phyloP scores from a whole-genome alignment of 805 yeast genomes.

The Candida coquimbonensis region DNA sequence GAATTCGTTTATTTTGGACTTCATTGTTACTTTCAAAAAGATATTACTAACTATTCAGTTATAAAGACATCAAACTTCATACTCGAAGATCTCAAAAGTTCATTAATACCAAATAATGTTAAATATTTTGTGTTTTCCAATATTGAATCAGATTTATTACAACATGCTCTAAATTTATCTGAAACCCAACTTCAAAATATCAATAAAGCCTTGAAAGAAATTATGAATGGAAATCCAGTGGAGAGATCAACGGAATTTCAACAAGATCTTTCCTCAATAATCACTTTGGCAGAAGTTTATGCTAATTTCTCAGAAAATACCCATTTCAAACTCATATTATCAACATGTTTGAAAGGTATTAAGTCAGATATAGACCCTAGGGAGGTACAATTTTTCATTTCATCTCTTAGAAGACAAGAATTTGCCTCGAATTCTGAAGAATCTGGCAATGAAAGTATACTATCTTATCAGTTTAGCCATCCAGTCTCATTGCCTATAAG shows the following conservation, averaged over 20 bases:
- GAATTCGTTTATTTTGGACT: constrained; percentile 7
- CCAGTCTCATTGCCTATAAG: background rate
- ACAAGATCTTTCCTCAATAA: background rate
- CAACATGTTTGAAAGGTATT: too few relatives aligned
- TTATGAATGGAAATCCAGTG: background rate
- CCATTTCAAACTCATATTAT: too few relatives aligned
- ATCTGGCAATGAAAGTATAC: background rate
- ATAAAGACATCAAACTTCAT: background rate
- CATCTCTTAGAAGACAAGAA: background rate
- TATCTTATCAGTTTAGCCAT: background rate
- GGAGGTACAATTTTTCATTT: too few relatives aligned
- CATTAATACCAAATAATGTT: constrained; percentile 3
- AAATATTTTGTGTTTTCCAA: constrained; percentile 5
- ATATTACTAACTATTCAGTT: constrained; percentile 6
- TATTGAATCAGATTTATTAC: constrained; percentile 4
- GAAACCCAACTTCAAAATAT: background rate
- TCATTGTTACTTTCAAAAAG: constrained; percentile 7
- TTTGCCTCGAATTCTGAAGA: too few relatives aligned
- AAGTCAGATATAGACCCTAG: too few relatives aligned
- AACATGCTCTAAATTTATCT: background rate
- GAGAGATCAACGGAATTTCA: too few relatives aligned
- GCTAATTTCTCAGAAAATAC: too few relatives aligned
- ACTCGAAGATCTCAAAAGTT: background rate
- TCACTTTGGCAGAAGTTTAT: too few relatives aligned
- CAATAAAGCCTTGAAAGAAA: background rate